A percentile compares a stretch with the other conserved stretches of the same genome.
Conservation (phyloP, 2,329 filamentous ascomycete species). For the Aspergillus sp. region DNA sequence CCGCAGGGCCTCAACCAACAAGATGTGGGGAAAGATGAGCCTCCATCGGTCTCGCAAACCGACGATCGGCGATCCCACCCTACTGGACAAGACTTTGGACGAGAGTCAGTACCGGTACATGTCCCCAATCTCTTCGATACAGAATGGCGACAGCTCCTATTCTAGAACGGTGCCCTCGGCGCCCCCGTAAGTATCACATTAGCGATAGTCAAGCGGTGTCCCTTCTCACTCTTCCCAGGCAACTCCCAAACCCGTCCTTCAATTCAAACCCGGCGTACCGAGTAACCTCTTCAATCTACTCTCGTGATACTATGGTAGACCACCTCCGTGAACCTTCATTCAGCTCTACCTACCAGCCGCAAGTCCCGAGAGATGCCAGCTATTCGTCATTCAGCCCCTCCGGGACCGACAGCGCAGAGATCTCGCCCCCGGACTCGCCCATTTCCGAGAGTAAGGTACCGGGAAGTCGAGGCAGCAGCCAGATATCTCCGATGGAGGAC, state of each 20-base stretch:
- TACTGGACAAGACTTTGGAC: constrained; percentile 46
- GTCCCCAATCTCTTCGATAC: constrained; percentile 30
- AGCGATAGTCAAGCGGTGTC: neutral
- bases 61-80: constrained; percentile 44
- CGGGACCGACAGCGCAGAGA: constrained; percentile 34
- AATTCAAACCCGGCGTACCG: constrained; percentile 30
- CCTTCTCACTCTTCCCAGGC: constrained; percentile 15
- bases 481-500: constrained; percentile 43
- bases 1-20: constrained; percentile 10
- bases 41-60: constrained; percentile 47
- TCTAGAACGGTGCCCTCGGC: constrained; percentile 34
- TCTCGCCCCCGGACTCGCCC: constrained; percentile 49
- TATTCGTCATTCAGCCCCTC: neutral
- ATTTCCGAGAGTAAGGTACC: constrained; percentile 17
- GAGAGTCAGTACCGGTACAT: constrained; percentile 43
- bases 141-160: constrained; percentile 18
- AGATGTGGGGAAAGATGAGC: constrained; percentile 54
- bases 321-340: constrained; percentile 14
- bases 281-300: constrained; percentile 62
- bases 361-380: neutral
- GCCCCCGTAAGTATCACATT: constrained; percentile 34
- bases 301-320: constrained; percentile 42
- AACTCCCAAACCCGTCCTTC: constrained; percentile 11
- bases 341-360: constrained; percentile 13
- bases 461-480: constrained; percentile 27